Base-by-base conservation (phyloP, 805 yeast genomes). In the Lachancea lanzarotensis region DNA sequence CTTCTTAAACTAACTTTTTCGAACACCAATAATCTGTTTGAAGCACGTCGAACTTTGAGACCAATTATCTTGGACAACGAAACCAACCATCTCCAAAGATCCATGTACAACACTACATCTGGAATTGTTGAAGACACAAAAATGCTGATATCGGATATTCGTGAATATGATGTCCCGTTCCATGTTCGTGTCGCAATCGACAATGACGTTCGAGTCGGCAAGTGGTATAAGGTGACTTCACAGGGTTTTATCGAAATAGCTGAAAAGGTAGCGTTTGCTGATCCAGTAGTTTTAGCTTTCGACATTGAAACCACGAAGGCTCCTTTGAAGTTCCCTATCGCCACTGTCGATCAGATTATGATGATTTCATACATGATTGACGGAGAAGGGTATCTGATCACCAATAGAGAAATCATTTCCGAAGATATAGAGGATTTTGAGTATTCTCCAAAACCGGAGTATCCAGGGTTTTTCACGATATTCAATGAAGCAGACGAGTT, bases 331-430 rank as follows among this genome's bases (percentile, higher is more conserved):
- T 93, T 93, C 54, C 99, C 99, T 0, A 98, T 88, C 56, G 76
- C 96, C 5, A 72, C 83, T 10, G 74, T 84, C 5, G 99, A 93
- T 67, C 95, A 87, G 64, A 77, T 93, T 34, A 93, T 93, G 97
- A 95, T 95, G 98, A 93, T 93, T 41, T 95, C 98, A 2, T 93
- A 93, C 62, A 95, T 95, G 98, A 90, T 93, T 49, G 98, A 93
- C 61, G 98, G 98, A 10, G 95, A 87, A 55, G 99, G 99, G 32
- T 93, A 70, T 60, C 69, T 93, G 33, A 95, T 93, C 48, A 93
- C 98, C 9, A 93, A 93, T 61, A 71, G 99, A 55, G 96, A 90
- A 54, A 88, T 93, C 55, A 90, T 93, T 32, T 81, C 95, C 6
- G 86, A 88, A 61, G 98, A 95, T 63, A 93, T 93, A 46, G 95